Percentiles rank a stretch among this genome's conserved stretches.
Evolutionary conservation across 768 basidiomycete genomes (phyloP).

Genomic region (Crassisporium funariophilum): DNA sequence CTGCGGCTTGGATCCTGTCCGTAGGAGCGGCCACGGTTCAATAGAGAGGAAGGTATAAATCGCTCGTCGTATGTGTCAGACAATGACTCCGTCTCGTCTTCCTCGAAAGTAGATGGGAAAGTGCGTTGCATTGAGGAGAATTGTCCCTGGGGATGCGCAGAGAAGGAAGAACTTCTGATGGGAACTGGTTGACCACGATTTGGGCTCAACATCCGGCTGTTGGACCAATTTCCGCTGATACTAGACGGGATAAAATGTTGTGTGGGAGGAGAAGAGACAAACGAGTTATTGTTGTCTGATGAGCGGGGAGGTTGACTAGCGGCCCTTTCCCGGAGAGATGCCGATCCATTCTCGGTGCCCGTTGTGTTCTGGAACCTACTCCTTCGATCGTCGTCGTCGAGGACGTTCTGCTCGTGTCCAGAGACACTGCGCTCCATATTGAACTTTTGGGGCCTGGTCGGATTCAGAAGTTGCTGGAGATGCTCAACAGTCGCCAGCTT

Average conservation of each 20-base stretch:
- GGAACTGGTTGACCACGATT: slow-evolving; percentile 56
- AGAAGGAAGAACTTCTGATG: slow-evolving; percentile 71
- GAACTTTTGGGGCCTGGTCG: slow-evolving; percentile 4
- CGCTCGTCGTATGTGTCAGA: slow-evolving; percentile 66
- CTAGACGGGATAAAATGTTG: slow-evolving; percentile 53
- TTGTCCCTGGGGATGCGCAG: slow-evolving; percentile 52
- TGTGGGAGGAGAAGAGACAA: slow-evolving; percentile 55
- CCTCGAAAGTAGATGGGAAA: slow-evolving; percentile 80
- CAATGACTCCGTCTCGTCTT: slow-evolving; percentile 71
- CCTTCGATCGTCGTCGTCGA: slow-evolving; percentile 62
- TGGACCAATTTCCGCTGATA: slow-evolving; percentile 50
- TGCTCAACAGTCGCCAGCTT: slow-evolving; percentile 16
- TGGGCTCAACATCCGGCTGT: slow-evolving; percentile 46
- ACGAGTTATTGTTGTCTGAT: slow-evolving; percentile 39
- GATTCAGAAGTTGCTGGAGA: slow-evolving; percentile 9
- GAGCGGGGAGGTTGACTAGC: slow-evolving; percentile 69
- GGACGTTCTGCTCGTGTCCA: slow-evolving; percentile 19
- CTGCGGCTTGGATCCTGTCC: slow-evolving; percentile 68
- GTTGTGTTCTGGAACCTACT: slow-evolving; percentile 56
- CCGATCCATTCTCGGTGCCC: slow-evolving; percentile 42
- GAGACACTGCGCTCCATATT: slow-evolving; percentile 24
- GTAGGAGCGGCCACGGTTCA: slow-evolving; percentile 59
- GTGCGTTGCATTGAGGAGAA: slow-evolving; percentile 67
- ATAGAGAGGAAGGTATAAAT: slow-evolving; percentile 48
- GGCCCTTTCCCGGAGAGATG: slow-evolving; percentile 61